A percentile compares a stretch with the other conserved stretches of the same genome.
phyloP scores from a whole-genome alignment of 2,329 filamentous ascomycete genomes.

The Sphaerostilbella broomeana region DNA sequence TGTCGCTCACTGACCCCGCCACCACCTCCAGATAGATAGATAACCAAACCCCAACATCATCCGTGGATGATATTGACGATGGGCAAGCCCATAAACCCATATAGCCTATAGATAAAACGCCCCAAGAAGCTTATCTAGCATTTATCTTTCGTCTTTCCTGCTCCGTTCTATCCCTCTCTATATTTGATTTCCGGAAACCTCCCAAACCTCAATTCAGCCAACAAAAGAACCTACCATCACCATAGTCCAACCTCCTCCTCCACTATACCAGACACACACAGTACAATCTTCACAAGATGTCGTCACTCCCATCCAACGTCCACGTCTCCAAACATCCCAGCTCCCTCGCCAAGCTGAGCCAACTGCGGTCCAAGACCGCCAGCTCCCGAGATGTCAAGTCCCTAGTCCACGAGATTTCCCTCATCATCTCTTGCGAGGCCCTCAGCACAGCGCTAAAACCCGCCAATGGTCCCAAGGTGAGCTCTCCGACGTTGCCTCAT shows the following conservation, averaged over 20 bases:
- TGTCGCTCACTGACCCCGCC: not conserved
- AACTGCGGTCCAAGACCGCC: conserved; percentile 69
- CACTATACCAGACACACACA: too few relatives aligned
- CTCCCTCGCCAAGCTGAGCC: conserved; percentile 79
- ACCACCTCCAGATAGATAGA: not conserved
- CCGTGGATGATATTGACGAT: too few relatives aligned
- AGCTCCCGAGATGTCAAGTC: conserved; percentile 69
- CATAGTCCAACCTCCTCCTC: too few relatives aligned
- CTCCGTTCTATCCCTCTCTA: conserved; percentile 3
- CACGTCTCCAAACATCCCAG: conserved; percentile 84
- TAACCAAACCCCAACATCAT: not conserved
- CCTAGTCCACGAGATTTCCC: conserved; percentile 78
- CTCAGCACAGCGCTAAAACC: conserved; percentile 57
- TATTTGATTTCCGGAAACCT: not conserved
- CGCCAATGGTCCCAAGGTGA: conserved; percentile 57
- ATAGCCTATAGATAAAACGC: too few relatives aligned
- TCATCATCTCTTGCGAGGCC: conserved; percentile 78
- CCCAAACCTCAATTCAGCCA: not conserved
- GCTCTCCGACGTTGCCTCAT: conserved; percentile 2
- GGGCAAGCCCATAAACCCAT: too few relatives aligned
- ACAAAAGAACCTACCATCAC: not conserved
- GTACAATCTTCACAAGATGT: conserved; percentile 21
- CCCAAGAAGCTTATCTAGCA: not conserved
- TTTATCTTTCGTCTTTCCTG: not conserved
- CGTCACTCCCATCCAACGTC: conserved; percentile 50